phyloP scores from a whole-genome alignment of 306 rosid species.

The Trifolium fragiferum region DNA sequence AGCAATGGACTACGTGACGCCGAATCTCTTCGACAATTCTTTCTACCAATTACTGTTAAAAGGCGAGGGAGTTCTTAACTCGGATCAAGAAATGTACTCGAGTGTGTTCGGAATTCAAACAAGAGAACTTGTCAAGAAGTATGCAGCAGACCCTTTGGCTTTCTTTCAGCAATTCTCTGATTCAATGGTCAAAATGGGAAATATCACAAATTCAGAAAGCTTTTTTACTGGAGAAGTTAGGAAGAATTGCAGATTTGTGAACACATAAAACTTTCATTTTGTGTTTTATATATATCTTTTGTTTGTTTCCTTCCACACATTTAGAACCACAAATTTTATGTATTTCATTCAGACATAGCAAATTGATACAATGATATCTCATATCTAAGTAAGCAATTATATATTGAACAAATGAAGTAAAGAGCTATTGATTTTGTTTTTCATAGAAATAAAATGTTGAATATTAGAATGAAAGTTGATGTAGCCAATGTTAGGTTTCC shows the following conservation, averaged over 20 bases:
- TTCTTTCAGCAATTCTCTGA: slow-evolving; percentile 90
- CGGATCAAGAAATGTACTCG: slow-evolving; percentile 85
- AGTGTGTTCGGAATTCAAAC: slow-evolving; percentile 68
- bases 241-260: slow-evolving; percentile 84
- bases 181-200: slow-evolving; percentile 90
- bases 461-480: neutral
- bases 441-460: neutral
- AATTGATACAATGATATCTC: slow-evolving; percentile 32
- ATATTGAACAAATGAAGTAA: slow-evolving; percentile 19
- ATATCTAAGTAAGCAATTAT: slow-evolving; percentile 19
- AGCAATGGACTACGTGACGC: slow-evolving; percentile 80
- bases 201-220: slow-evolving; percentile 66
- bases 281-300: slow-evolving; percentile 22
- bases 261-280: slow-evolving; percentile 52
- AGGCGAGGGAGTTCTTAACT: slow-evolving; percentile 77
- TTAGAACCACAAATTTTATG: slow-evolving; percentile 18
- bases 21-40: slow-evolving; percentile 83
- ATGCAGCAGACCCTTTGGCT: slow-evolving; percentile 69
- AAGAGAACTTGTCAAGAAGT: slow-evolving; percentile 67
- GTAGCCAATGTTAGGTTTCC: neutral
- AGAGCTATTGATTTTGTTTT: neutral
- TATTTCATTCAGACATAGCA: slow-evolving; percentile 26
- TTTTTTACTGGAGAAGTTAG: slow-evolving; percentile 74
- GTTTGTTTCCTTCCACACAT: slow-evolving; percentile 11
- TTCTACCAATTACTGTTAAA: slow-evolving; percentile 67